A percentile compares a stretch with the other conserved stretches of the same genome.
Evolutionary conservation across 768 basidiomycete genomes (phyloP).

Genomic region (Trametes coccinea): DNA sequence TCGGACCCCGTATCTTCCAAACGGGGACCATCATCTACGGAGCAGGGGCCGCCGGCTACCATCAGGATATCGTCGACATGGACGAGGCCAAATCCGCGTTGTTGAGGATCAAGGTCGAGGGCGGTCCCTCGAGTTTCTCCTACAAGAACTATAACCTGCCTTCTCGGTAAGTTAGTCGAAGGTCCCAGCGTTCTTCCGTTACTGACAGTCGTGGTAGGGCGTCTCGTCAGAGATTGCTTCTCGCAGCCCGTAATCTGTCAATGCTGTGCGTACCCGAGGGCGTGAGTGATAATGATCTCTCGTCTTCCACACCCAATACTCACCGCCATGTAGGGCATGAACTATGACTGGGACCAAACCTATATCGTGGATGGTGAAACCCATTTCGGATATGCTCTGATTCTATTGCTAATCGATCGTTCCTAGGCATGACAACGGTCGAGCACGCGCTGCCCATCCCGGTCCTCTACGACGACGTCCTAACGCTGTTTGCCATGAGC

Average conservation of each 20-base stretch:
- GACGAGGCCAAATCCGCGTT: constrained; percentile 67
- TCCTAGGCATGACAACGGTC: constrained; percentile 73
- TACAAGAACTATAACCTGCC: constrained; percentile 81
- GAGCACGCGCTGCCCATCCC: constrained; percentile 73
- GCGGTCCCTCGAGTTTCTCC: constrained; percentile 67
- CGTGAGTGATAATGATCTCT: constrained; percentile 31
- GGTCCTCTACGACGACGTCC: constrained; percentile 63
- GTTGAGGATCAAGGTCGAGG: constrained; percentile 68
- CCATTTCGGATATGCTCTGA: too few species aligned
- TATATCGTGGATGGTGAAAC: constrained; percentile 72
- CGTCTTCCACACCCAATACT: background rate
- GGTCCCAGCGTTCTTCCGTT: background rate
- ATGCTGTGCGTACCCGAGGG: constrained; percentile 79
- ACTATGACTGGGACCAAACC: constrained; percentile 75
- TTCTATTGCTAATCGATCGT: background rate
- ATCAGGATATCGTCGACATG: constrained; percentile 64
- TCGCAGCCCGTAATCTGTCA: constrained; percentile 58
- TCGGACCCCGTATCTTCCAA: constrained; percentile 74
- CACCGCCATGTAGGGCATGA: constrained; percentile 55
- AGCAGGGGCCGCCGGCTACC: constrained; percentile 43
- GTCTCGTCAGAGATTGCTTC: constrained; percentile 64
- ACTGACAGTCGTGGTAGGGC: constrained; percentile 40
- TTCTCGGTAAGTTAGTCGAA: constrained; percentile 45
- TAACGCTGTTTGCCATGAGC: constrained; percentile 61
- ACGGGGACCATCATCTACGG: constrained; percentile 67